These are phyloP conservation scores for Cicer arietinum DNA, from an alignment of 306 rosid genomes.

Conservation along the genomic window DNA sequence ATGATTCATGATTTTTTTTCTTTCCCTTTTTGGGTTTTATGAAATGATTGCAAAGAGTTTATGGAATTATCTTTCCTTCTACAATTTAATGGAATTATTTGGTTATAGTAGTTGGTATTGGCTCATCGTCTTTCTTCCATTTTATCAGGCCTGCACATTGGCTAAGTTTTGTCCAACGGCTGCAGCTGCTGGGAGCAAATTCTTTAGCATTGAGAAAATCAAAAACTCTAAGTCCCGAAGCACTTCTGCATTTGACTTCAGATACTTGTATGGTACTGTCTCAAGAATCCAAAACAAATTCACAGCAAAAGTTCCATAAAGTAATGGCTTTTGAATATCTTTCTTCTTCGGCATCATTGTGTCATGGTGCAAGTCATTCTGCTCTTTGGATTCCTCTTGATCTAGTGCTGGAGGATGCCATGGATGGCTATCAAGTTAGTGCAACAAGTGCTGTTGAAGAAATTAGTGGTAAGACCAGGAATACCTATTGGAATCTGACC, in stretches of 20 bases:
- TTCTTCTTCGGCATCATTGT: slow-evolving; percentile 73
- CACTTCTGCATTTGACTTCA: slow-evolving; percentile 65
- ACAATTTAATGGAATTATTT: neutral
- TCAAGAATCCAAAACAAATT: slow-evolving; percentile 70
- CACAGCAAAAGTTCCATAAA: slow-evolving; percentile 65
- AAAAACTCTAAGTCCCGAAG: slow-evolving; percentile 66
- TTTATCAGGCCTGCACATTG: slow-evolving; percentile 82
- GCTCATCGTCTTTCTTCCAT: slow-evolving; percentile 34
- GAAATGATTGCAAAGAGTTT: too few species aligned
- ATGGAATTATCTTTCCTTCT: too few species aligned
- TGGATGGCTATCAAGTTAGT: slow-evolving; percentile 95
- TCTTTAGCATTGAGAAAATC: slow-evolving; percentile 78
- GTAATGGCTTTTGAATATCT: slow-evolving; percentile 83
- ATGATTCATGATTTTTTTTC: slow-evolving; percentile 24
- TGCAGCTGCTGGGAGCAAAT: slow-evolving; percentile 67
- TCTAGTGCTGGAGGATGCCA: slow-evolving; percentile 89
- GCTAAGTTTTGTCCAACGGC: slow-evolving; percentile 64
- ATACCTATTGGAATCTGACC: slow-evolving; percentile 38
- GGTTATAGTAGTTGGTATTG: slow-evolving; percentile 23
- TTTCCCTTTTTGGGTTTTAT: too few species aligned
- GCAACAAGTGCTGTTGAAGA: slow-evolving; percentile 89
- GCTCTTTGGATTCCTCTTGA: slow-evolving; percentile 99
- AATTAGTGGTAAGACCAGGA: slow-evolving; percentile 63
- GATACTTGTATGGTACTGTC: slow-evolving; percentile 58
- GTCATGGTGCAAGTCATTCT: slow-evolving; percentile 77